Conservation (phyloP, 2,329 filamentous ascomycete species). For the Pyrenophora seminiperda region DNA sequence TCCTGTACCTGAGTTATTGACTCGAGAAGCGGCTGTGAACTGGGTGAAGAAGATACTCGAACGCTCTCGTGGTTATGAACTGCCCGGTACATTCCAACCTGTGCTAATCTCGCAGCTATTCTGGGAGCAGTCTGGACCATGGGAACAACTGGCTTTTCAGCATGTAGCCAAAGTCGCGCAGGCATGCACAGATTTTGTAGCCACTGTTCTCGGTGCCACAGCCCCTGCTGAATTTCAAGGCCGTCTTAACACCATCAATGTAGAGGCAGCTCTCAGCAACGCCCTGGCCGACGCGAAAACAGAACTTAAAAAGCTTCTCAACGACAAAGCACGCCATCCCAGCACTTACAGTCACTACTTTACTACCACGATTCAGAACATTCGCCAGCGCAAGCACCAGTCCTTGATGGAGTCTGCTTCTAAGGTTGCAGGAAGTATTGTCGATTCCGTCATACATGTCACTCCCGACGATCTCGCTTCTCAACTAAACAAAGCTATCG, state of each 20-base stretch:
- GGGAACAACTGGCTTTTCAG: constrained; percentile 51
- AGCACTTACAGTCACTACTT: constrained; percentile 61
- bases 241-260: constrained; percentile 45
- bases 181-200: constrained; percentile 45
- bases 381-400: constrained; percentile 17
- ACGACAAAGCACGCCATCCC: constrained; percentile 54
- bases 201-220: constrained; percentile 42
- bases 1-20: constrained; percentile 28
- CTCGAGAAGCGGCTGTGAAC: constrained; percentile 48
- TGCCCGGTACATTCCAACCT: constrained; percentile 66
- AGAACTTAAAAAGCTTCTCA: constrained; percentile 55
- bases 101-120: constrained; percentile 65
- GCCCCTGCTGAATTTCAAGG: constrained; percentile 50
- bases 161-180: constrained; percentile 48
- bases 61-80: constrained; percentile 58
- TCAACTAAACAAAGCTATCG: constrained; percentile 8
- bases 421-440: neutral
- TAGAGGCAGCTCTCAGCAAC: constrained; percentile 51
- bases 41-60: constrained; percentile 50
- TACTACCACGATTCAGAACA: constrained; percentile 30
- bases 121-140: constrained; percentile 61
- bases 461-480: neutral
- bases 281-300: constrained; percentile 40
- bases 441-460: neutral
- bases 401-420: neutral